Evolutionary conservation across 1,284 basidiomycete species (phyloP).

Genomic region (Hypsizygus ulmarius): DNA sequence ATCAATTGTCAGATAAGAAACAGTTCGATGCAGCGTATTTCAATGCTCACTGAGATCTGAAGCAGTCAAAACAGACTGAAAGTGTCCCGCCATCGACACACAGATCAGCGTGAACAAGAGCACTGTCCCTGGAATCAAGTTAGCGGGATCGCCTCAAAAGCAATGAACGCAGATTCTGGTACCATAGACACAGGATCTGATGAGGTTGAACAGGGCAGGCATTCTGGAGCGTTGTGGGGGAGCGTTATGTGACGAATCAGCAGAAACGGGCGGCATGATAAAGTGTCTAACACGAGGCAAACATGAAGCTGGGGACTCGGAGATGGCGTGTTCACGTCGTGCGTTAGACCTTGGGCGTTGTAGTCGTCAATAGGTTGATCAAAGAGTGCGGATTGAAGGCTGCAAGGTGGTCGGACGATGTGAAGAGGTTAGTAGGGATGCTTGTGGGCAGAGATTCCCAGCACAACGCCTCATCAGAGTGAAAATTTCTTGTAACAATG

Average conservation of each 20-base stretch:
- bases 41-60: constrained; percentile 71
- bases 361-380: constrained; percentile 12
- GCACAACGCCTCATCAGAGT: background rate
- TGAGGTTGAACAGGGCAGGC: constrained; percentile 59
- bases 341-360: constrained; percentile 1
- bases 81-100: constrained; percentile 72
- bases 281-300: constrained; percentile 44
- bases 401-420: background rate
- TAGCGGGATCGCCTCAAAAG: constrained; percentile 11
- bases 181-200: constrained; percentile 65
- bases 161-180: constrained; percentile 15
- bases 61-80: constrained; percentile 62
- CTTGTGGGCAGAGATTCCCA: background rate
- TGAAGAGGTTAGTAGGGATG: too few species aligned
- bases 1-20: constrained; percentile 10
- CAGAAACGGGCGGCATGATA: constrained; percentile 37
- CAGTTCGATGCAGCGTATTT: background rate
- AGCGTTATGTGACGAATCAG: constrained; percentile 27
- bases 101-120: constrained; percentile 72
- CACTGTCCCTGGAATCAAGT: constrained; percentile 46
- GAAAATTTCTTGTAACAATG: constrained; percentile 15
- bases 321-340: constrained; percentile 15
- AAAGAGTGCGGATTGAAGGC: background rate
- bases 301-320: constrained; percentile 31
- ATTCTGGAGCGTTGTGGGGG: constrained; percentile 35